Evolutionary conservation across 2,329 filamentous ascomycete genomes (phyloP).

Genomic region (Pseudopithomyces chartarum): DNA sequence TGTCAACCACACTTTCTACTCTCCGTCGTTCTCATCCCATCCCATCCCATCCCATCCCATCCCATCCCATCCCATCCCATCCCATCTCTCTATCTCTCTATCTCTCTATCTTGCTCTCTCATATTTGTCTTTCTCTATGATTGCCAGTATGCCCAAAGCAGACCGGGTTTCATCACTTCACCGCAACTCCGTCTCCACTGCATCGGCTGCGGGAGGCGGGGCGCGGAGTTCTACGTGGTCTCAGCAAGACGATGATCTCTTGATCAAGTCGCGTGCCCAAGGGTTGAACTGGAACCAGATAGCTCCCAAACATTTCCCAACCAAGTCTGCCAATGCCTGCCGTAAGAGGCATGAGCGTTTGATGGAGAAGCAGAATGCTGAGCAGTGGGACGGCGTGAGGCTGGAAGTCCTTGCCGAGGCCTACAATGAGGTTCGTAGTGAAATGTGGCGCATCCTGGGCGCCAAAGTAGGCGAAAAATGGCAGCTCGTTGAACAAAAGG

Average conservation of each 20-base stretch:
- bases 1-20: constrained; percentile 22
- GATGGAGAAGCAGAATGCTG: constrained; percentile 73
- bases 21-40: constrained; percentile 15
- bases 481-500: constrained; percentile 80
- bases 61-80: constrained; percentile 6
- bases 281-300: constrained; percentile 86
- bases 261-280: constrained; percentile 72
- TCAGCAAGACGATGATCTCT: constrained; percentile 72
- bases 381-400: constrained; percentile 79
- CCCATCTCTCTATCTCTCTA: constrained; percentile 16
- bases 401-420: constrained; percentile 75
- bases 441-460: constrained; percentile 80
- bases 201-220: constrained; percentile 32
- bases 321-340: constrained; percentile 80
- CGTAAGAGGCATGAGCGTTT: constrained; percentile 86
- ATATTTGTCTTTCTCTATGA: constrained; percentile 25
- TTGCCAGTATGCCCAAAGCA: constrained; percentile 53
- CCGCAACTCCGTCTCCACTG: constrained; percentile 38
- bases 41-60: constrained; percentile 3
- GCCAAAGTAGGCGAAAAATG: constrained; percentile 62
- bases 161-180: constrained; percentile 38
- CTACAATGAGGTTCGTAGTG: constrained; percentile 78
- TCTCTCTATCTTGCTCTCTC: constrained; percentile 16
- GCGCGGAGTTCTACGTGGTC: constrained; percentile 65
- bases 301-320: constrained; percentile 74